A percentile compares a stretch with the other conserved stretches of the same genome.
phyloP scores from a whole-genome alignment of 805 yeast genomes.

The Sporopachydermia quercuum region DNA sequence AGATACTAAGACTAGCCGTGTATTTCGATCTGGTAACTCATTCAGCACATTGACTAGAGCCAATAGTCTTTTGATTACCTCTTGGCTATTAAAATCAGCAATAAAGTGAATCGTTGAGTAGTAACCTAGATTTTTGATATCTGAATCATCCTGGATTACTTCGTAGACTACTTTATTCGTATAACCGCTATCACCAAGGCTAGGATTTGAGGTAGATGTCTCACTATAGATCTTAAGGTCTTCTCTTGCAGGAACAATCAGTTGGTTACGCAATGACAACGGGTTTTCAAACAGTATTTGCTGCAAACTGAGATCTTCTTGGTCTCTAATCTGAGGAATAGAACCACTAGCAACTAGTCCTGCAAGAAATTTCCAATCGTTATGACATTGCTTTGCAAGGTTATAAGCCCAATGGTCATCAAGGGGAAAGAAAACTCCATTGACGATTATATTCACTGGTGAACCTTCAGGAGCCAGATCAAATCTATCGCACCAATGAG shows the following conservation, averaged over 20 bases:
- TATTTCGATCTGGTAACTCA: too few relatives aligned
- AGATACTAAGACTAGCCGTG: too few relatives aligned
- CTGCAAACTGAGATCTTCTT: conserved; percentile 1
- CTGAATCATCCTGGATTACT: not conserved
- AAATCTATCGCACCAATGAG: conserved; percentile 13
- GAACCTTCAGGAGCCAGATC: conserved; percentile 35
- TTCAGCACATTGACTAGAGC: too few relatives aligned
- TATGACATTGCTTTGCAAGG: conserved; percentile 34
- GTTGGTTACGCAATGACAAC: conserved; percentile 28
- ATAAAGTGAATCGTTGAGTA: not conserved
- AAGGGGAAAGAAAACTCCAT: conserved; percentile 54
- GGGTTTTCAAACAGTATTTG: conserved; percentile 26
- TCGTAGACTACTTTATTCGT: not conserved
- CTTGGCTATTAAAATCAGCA: too few relatives aligned
- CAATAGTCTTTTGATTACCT: too few relatives aligned
- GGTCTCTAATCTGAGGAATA: conserved; percentile 6
- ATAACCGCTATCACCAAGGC: conserved; percentile 8
- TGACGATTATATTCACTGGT: conserved; percentile 52
- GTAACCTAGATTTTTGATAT: not conserved
- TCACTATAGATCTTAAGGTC: conserved; percentile 18
- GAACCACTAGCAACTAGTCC: conserved; percentile 3
- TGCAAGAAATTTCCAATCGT: conserved; percentile 29
- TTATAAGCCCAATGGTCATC: conserved; percentile 37
- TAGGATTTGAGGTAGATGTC: too few relatives aligned
- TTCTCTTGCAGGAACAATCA: conserved; percentile 34